A percentile compares a stretch with the other conserved stretches of the same genome.
These are phyloP conservation scores for Eutrema heterophyllum DNA, from an alignment of 345 rosid genomes.

Conservation along the genomic window DNA sequence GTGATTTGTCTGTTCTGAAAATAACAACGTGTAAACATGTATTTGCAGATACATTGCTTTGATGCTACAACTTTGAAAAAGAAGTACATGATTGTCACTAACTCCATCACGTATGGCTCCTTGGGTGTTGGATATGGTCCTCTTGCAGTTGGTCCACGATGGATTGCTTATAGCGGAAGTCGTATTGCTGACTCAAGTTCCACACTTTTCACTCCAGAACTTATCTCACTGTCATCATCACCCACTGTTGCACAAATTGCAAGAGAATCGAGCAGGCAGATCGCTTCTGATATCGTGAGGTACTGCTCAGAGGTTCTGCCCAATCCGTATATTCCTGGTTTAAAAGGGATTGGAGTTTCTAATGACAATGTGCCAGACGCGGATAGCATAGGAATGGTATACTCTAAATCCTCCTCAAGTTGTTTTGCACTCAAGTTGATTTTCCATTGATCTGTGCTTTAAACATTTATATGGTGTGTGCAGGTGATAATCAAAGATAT, in stretches of 20 bases:
- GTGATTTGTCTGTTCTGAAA: not conserved
- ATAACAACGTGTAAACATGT: slow-evolving; percentile 1
- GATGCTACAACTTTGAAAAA: slow-evolving; percentile 55
- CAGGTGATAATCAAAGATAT: slow-evolving; percentile 89
- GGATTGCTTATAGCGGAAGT: slow-evolving; percentile 92
- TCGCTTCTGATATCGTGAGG: slow-evolving; percentile 78
- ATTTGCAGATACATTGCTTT: slow-evolving; percentile 84
- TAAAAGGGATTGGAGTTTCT: slow-evolving; percentile 48
- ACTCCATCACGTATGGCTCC: slow-evolving; percentile 43
- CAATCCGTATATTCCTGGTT: slow-evolving; percentile 57
- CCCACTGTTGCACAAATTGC: slow-evolving; percentile 70
- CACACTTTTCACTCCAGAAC: slow-evolving; percentile 59
- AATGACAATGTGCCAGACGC: slow-evolving; percentile 57
- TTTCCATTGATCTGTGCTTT: not conserved
- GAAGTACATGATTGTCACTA: slow-evolving; percentile 62
- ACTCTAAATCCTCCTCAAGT: slow-evolving; percentile 13
- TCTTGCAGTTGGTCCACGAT: slow-evolving; percentile 90
- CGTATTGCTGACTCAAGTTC: slow-evolving; percentile 48
- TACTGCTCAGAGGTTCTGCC: slow-evolving; percentile 77
- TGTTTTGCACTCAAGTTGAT: slow-evolving; percentile 1
- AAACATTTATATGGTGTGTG: not conserved
- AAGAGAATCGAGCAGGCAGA: slow-evolving; percentile 85
- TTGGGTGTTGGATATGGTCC: slow-evolving; percentile 89
- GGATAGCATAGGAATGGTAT: slow-evolving; percentile 82
- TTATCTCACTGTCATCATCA: slow-evolving; percentile 45